Percentiles rank a stretch among this genome's conserved stretches.
Conservation (phyloP, 2,329 filamentous ascomycete species). For the Claviceps cyperi region DNA sequence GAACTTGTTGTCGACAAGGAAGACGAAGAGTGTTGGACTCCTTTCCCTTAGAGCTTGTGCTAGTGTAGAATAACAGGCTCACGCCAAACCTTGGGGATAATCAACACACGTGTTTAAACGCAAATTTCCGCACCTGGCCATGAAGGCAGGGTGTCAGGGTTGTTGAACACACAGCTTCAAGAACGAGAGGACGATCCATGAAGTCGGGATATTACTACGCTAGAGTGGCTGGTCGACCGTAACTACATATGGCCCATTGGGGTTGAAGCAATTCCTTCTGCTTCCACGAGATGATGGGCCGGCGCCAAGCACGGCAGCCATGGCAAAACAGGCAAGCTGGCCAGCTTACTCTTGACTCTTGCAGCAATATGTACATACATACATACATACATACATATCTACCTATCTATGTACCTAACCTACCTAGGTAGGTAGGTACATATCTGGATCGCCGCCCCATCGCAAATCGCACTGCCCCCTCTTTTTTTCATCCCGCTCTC, state of each 20-base stretch:
- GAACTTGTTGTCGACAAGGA: constrained; percentile 1
- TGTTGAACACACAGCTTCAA: no score
- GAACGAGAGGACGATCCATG: no score
- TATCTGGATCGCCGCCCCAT: background rate
- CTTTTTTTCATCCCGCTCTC: background rate
- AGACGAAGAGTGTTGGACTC: background rate
- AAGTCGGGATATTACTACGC: no score
- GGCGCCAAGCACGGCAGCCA: background rate
- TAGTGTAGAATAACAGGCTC: constrained; percentile 6
- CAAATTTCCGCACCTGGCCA: no score
- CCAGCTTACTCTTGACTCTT: no score
- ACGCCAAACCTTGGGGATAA: constrained; percentile 1
- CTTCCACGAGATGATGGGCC: background rate
- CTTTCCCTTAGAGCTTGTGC: background rate
- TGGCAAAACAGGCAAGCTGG: background rate
- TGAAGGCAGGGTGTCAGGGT: no score
- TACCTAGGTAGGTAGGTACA: no score
- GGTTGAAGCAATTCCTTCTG: background rate
- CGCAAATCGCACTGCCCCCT: background rate
- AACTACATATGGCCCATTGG: no score
- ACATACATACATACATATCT: no score
- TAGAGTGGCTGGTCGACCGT: no score
- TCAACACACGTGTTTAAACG: background rate
- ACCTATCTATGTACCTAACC: no score
- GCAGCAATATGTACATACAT: no score